Evolutionary conservation across 1,284 basidiomycete genomes (phyloP), one percentile per base, ranked within the genome.

Genomic region (Acaromyces ingoldii): DNA sequence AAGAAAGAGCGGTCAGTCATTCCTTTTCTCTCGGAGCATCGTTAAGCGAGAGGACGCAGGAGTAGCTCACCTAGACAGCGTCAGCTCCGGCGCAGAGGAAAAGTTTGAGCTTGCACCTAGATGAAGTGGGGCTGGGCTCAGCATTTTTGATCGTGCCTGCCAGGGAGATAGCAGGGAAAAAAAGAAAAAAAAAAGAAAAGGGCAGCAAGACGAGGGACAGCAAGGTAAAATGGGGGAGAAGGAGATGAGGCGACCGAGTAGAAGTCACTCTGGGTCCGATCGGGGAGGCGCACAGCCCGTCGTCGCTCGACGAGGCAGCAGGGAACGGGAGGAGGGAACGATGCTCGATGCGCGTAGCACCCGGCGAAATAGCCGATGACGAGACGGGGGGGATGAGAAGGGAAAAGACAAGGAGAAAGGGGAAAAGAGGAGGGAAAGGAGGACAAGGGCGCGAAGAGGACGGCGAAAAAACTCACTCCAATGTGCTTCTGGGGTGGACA

Each of bases 401-500:
- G 38, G 38, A 2, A 46, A 34, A 46, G 21, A 36, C 33, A 49
- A 41, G 22, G 25, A 6, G 17, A 25, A 25, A 40, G 17, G 19
- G 17, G 15, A 48, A 28, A 48, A n/a, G n/a, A n/a, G n/a, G n/a
- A n/a, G n/a, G n/a, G n/a, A n/a, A n/a, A n/a, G n/a, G 28, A 13
- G 28, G 29, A n/a, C 19, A 15, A 22, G 38, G 38, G 2, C 22
- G 36, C 22, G 21, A 36, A 25, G 37, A 41, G 22, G 25, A 6
- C 15, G 17, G 19, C 28, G 17, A n/a, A 22, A 13, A 48, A 28
- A 48, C 29, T 49, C 34, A 49, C 38, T 28, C 47, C 38, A 49
- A 10, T 42, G 42, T n/a, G 24, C 51, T 47, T 53, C 42, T 29
- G 42, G 42, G 4, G 42, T 45, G 29, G 26, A 26, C 25, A 45